Evolutionary conservation across 768 basidiomycete species (phyloP), one percentile per base, ranked within the genome.

Genomic region (Nidularia pulvinata): DNA sequence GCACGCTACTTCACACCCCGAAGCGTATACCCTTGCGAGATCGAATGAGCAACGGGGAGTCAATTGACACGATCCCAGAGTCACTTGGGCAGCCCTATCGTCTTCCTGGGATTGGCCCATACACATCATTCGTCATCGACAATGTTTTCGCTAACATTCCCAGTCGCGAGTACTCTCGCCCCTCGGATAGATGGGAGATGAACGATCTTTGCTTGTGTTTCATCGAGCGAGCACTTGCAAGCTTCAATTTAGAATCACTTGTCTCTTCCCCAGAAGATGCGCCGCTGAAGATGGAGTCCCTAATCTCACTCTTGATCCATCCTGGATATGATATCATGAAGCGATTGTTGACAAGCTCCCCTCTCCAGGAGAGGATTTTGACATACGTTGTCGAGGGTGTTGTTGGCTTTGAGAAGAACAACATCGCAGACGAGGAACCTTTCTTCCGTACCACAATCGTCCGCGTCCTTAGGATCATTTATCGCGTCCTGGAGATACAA

Each of bases 321-420:
- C 94, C 96, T 2, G 96, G 95, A 0, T 93, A 91, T 64, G 90
- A 94, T 52, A 73, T 97, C 52, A 83, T 95, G 70, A 83, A 87
- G 44, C 84, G 92, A 4, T 61, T 98, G 11, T 73, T 98, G 48
- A 88, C 87, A 13, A 82, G 81, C 46, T 83, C 88, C 0, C 75
- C 83, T 0, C 76, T 98, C 3, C 93, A 95, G 65, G 68, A 79
- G 3, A 84, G 79, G 46, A 76, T 98, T 42, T 75, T 96, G 48
- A 83, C 86, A 0, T 91, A 95, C 63, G 76, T 95, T 52, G 86
- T 88, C 5, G 90, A 93, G 22, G 93, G 92, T 0, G 73, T 90
- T 19, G 85, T 85, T 56, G 86, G 87, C 2, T 85, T 95, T 51
- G 86, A 90, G 61, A 85, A 83, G 59, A 82, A 81, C 19, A 25